phyloP scores from a whole-genome alignment of 2,329 filamentous ascomycete species.

The Calonectria leucothoes region DNA sequence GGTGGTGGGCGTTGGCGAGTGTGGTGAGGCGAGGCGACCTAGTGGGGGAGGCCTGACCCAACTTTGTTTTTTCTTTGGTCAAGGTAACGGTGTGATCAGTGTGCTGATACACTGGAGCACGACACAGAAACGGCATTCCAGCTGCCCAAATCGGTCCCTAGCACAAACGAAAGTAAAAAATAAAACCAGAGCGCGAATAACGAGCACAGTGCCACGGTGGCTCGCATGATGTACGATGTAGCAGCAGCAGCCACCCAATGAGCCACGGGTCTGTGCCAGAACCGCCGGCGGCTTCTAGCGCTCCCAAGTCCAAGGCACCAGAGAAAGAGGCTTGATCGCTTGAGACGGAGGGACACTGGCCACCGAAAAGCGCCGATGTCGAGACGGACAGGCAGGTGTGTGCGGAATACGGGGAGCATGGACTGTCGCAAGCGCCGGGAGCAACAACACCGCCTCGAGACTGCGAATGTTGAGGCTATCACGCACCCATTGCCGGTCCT shows the following conservation, averaged over 20 bases:
- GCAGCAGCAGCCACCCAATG: constrained; percentile 3
- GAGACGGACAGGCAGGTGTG: neutral
- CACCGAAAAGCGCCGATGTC: neutral
- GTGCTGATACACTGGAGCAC: neutral
- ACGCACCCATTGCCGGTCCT: neutral
- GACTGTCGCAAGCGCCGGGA: neutral
- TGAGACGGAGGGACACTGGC: neutral
- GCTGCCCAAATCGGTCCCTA: neutral
- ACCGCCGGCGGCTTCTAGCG: constrained; percentile 3
- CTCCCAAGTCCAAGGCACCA: neutral
- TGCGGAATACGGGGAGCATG: neutral
- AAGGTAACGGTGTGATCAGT: neutral
- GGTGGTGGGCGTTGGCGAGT: constrained; percentile 30
- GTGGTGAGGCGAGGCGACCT: constrained; percentile 10
- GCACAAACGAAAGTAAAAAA: neutral
- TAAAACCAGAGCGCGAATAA: constrained; percentile 9
- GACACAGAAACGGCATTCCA: neutral
- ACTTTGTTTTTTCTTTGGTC: constrained; percentile 18
- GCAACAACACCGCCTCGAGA: neutral
- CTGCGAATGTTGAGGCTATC: neutral
- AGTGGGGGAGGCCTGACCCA: constrained; percentile 22
- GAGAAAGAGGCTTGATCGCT: neutral
- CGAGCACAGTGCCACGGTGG: constrained; percentile 19
- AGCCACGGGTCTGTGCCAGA: constrained; percentile 9
- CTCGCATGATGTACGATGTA: constrained; percentile 22